These are phyloP conservation scores for Ogataea nonfermentans DNA, from an alignment of 805 yeast species.

Conservation along the genomic window DNA sequence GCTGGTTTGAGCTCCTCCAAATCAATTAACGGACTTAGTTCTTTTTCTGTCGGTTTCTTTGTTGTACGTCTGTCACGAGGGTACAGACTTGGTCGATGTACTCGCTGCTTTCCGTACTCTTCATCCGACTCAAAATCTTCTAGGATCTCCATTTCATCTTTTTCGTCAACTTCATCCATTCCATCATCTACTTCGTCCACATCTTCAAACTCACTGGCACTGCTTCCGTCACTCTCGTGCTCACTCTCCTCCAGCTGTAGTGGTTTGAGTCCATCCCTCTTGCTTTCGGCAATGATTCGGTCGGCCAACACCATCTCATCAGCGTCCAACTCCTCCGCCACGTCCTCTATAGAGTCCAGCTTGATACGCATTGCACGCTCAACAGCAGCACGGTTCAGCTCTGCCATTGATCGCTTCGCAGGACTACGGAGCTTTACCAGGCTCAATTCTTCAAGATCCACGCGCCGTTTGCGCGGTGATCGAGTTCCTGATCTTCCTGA, in stretches of 20 bases:
- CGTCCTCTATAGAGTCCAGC: conserved; percentile 20
- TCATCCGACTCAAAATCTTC: conserved; percentile 8
- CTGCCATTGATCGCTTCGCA: conserved; percentile 35
- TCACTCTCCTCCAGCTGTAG: conserved; percentile 8
- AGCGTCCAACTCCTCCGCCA: conserved; percentile 34
- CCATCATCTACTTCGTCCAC: conserved; percentile 5
- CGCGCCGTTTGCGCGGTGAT: conserved; percentile 39
- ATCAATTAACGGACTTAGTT: background rate
- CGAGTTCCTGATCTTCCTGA: conserved; percentile 23
- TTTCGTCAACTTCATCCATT: conserved; percentile 3
- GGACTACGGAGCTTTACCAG: conserved; percentile 50
- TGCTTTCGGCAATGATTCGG: conserved; percentile 40
- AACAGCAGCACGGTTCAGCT: conserved; percentile 47
- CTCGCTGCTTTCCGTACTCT: background rate
- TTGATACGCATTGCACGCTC: conserved; percentile 43
- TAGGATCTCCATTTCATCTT: conserved; percentile 8
- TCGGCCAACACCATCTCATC: conserved; percentile 49
- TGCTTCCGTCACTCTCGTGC: conserved; percentile 1
- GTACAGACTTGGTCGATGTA: background rate
- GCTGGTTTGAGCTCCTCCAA: conserved; percentile 23
- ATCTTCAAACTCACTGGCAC: conserved; percentile 10
- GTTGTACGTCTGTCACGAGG: background rate
- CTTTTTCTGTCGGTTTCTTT: background rate
- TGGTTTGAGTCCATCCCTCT: conserved; percentile 26
- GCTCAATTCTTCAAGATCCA: conserved; percentile 26